Evolutionary conservation across 208 protist genomes (phyloP).

Genomic region (Leishmania arabica): DNA sequence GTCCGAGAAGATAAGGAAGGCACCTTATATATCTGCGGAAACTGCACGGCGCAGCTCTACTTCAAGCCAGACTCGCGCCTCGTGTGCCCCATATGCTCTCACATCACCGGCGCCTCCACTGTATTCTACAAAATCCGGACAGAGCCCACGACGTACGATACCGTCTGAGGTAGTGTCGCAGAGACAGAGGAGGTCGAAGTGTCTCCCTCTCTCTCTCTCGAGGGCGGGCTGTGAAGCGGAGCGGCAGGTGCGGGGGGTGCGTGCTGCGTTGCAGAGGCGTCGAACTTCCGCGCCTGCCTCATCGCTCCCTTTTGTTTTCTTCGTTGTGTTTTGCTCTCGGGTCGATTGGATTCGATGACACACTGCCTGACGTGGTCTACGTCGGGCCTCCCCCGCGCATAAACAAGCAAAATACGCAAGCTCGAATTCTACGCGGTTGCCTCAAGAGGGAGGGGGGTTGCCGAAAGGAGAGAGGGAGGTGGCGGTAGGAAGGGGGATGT

Average conservation of each 20-base stretch:
- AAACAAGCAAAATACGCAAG: too few relatives aligned
- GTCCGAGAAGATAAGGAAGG: constrained; percentile 33
- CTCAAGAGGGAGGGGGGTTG: too few relatives aligned
- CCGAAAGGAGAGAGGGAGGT: too few relatives aligned
- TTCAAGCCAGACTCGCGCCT: constrained; percentile 56
- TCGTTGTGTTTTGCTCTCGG: background rate
- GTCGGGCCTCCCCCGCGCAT: background rate
- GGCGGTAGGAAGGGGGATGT: too few relatives aligned
- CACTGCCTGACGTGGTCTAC: background rate
- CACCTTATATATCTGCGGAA: constrained; percentile 81
- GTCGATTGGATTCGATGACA: background rate
- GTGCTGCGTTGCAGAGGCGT: background rate
- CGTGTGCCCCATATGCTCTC: constrained; percentile 79
- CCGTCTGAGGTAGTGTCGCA: constrained; percentile 46
- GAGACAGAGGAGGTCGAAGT: background rate
- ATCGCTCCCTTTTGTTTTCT: background rate
- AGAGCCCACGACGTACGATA: constrained; percentile 86
- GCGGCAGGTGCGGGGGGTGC: background rate
- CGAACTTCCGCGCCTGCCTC: background rate
- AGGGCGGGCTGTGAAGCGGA: background rate
- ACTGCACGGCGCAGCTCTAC: constrained; percentile 73
- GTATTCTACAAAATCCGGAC: constrained; percentile 92
- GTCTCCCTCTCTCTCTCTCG: too few relatives aligned
- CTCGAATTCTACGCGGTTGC: too few relatives aligned
- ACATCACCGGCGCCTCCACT: constrained; percentile 80